phyloP scores from a whole-genome alignment of 2,329 filamentous ascomycete species.

The Trichoderma guizhouense region DNA sequence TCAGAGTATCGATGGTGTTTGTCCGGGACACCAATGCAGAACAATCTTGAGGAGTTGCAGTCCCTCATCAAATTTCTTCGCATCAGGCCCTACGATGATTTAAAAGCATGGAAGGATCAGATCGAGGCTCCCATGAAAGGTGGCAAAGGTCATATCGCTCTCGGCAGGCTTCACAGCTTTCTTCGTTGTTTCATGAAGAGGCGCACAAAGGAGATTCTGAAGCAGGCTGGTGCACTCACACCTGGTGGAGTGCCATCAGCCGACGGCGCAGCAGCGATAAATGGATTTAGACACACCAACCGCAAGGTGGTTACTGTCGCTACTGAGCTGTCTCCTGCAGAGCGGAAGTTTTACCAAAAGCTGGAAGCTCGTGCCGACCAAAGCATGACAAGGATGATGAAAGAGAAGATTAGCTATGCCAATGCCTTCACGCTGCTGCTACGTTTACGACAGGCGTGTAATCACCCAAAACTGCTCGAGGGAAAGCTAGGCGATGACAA shows the following conservation, averaged over 20 bases:
- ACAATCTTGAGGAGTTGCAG: slow-evolving; percentile 94
- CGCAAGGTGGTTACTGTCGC: slow-evolving; percentile 81
- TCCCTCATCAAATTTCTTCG: slow-evolving; percentile 88
- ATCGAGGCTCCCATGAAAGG: slow-evolving; percentile 89
- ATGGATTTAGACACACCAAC: slow-evolving; percentile 85
- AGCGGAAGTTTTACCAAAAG: slow-evolving; percentile 80
- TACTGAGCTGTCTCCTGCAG: slow-evolving; percentile 73
- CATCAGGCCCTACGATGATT: slow-evolving; percentile 85
- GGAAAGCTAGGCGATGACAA: slow-evolving; percentile 83
- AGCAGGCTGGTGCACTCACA: slow-evolving; percentile 76
- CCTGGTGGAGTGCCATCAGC: slow-evolving; percentile 63
- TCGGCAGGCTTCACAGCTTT: slow-evolving; percentile 78
- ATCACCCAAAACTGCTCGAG: slow-evolving; percentile 85
- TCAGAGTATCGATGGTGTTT: slow-evolving; percentile 94
- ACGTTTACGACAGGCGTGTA: slow-evolving; percentile 86
- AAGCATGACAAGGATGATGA: slow-evolving; percentile 86
- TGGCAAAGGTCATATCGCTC: slow-evolving; percentile 83
- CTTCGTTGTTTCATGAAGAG: slow-evolving; percentile 96
- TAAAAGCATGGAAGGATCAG: slow-evolving; percentile 83
- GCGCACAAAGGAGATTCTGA: slow-evolving; percentile 95
- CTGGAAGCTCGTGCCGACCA: slow-evolving; percentile 81
- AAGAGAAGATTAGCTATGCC: slow-evolving; percentile 79
- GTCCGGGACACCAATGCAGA: slow-evolving; percentile 96
- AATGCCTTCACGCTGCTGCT: slow-evolving; percentile 91
- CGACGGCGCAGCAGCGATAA: slow-evolving; percentile 51